Evolutionary conservation across 129 eudicot species (phyloP).

Genomic region (Tanacetum coccineum): DNA sequence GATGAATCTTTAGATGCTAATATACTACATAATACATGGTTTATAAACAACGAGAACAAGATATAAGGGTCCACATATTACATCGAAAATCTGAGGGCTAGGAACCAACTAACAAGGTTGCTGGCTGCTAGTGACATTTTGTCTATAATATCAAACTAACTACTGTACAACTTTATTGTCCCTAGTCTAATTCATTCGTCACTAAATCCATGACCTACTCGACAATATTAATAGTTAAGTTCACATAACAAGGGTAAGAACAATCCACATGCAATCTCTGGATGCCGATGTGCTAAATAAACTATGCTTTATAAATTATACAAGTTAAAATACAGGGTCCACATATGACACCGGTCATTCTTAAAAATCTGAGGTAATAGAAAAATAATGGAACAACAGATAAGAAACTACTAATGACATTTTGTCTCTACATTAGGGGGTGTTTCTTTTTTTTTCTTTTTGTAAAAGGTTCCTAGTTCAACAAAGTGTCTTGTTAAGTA

Average conservation of each 20-base stretch:
- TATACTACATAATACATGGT: constrained; percentile 12
- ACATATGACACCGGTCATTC: constrained; percentile 21
- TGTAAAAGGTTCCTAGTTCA: no score
- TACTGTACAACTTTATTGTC: constrained; percentile 29
- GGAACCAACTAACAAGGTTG: constrained; percentile 15
- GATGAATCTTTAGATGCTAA: background rate
- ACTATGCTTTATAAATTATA: constrained; percentile 2
- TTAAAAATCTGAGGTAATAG: constrained; percentile 16
- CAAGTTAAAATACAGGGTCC: constrained; percentile 19
- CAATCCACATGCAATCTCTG: constrained; percentile 26
- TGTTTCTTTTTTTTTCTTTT: no score
- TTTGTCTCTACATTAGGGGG: constrained; percentile 22
- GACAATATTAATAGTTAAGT: constrained; percentile 20
- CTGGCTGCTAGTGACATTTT: constrained; percentile 25
- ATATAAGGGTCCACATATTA: constrained; percentile 24
- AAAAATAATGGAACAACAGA: constrained; percentile 7
- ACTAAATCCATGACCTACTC: constrained; percentile 9
- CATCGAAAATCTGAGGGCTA: constrained; percentile 4
- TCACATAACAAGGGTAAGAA: constrained; percentile 22
- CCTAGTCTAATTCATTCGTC: background rate
- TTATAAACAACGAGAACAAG: background rate
- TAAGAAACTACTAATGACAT: constrained; percentile 20
- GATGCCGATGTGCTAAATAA: constrained; percentile 17
- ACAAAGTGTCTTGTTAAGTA: no score
- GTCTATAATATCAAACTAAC: constrained; percentile 19